These are phyloP conservation scores for Phialemoniopsis sp. DNA, from an alignment of 2,329 filamentous ascomycete genomes.

Conservation along the genomic window DNA sequence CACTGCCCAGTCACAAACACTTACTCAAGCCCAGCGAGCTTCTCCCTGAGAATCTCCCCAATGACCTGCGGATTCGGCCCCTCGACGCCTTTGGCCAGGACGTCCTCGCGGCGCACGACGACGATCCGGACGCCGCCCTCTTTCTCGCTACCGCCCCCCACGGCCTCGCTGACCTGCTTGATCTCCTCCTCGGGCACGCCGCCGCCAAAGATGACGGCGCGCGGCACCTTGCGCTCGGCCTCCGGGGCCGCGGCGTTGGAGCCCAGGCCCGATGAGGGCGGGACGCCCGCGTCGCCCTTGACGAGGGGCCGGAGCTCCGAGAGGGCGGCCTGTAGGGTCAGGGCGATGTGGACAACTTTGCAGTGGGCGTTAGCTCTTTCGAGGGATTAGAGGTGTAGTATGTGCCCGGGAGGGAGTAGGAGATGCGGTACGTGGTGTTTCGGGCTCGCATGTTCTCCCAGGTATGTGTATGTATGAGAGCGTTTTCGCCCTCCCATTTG, in stretches of 20 bases:
- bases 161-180: neutral
- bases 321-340: neutral
- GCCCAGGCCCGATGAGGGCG: neutral
- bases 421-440: too few species aligned
- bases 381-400: too few species aligned
- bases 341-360: conserved; percentile 1
- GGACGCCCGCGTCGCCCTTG: neutral
- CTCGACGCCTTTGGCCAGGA: neutral
- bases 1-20: neutral
- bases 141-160: neutral
- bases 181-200: conserved; percentile 1
- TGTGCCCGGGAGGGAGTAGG: too few species aligned
- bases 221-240: conserved; percentile 1
- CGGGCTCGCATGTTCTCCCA: too few species aligned
- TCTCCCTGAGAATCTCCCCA: neutral
- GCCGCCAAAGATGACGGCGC: conserved; percentile 4
- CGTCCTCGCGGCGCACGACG: neutral
- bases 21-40: neutral
- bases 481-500: too few species aligned
- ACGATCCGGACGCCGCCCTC: neutral
- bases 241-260: neutral
- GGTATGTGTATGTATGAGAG: too few species aligned
- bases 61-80: neutral
- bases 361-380: too few species aligned
- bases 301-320: neutral